Conservation (phyloP, 2,329 filamentous ascomycete genomes). For the Pseudogymnoascus sp. region DNA sequence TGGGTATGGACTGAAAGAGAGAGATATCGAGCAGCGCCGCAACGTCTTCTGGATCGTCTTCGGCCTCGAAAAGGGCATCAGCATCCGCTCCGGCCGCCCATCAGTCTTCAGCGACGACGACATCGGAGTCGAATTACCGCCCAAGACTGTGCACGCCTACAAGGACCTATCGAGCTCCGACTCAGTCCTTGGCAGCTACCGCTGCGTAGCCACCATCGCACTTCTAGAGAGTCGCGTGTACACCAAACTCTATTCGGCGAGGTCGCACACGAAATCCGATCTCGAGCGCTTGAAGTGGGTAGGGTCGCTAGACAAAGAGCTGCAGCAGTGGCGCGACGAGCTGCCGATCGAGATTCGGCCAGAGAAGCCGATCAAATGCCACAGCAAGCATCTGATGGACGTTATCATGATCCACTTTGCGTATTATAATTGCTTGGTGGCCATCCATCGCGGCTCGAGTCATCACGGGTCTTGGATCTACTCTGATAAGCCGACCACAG, state of each 20-base stretch:
- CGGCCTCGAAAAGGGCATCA: constrained; percentile 21
- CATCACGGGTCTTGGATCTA: constrained; percentile 18
- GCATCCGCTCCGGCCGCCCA: constrained; percentile 20
- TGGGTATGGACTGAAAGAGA: constrained; percentile 17
- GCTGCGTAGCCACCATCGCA: constrained; percentile 17
- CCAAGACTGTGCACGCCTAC: constrained; percentile 20
- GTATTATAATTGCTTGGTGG: constrained; percentile 23
- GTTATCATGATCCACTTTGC: constrained; percentile 24
- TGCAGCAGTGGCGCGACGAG: constrained; percentile 23
- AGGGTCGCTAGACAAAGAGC: constrained; percentile 22
- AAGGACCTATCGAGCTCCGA: background rate
- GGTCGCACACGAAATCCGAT: constrained; percentile 22
- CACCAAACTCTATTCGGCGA: constrained; percentile 24
- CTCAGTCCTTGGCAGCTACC: constrained; percentile 10
- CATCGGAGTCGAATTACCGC: constrained; percentile 24
- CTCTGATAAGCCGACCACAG: background rate
- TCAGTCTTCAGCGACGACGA: constrained; percentile 26
- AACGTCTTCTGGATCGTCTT: constrained; percentile 26
- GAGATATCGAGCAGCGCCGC: constrained; percentile 21
- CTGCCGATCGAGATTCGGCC: constrained; percentile 26
- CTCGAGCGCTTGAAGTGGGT: constrained; percentile 20
- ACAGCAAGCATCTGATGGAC: constrained; percentile 18
- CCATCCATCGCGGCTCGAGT: constrained; percentile 21
- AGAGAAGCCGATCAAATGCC: constrained; percentile 20
- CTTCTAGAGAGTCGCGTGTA: constrained; percentile 24